Evolutionary conservation across 2,329 filamentous ascomycete species (phyloP), one percentile per base, ranked within the genome.

Genomic region (Colletotrichum sp.): DNA sequence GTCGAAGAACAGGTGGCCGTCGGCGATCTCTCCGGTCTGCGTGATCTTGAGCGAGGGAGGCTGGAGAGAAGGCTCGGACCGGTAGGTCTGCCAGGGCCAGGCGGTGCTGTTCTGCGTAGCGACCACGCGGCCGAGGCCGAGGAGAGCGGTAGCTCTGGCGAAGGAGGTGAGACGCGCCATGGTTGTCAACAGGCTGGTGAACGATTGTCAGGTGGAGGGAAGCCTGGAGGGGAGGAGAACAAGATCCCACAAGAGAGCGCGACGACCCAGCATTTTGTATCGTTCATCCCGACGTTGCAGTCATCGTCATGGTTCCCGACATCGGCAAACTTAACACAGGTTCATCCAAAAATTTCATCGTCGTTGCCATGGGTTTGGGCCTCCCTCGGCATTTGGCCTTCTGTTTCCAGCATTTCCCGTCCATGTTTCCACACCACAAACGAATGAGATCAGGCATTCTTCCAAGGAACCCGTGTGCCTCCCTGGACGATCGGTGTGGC

Each of bases 1-100:
- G 80, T 81, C 71, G 56, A 82, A 79, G 32, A 82, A 80, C 7
- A 82, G 60, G 8, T 82, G 80, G 1, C 81, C 81, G 7, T 81
- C 77, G 0, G 81, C 76, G 3, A 80, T 66, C 6, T 78, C 36
- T 3, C 77, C 78, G 6, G 65, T 70, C 66, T 70, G 71, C 3
- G 71, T 73, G 32, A 73, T 38, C 58, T 58, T 70, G 21, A 70
- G 43, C n/a, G 66, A 73, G 1, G 66, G 65, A 8, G 71, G 66
- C 66, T 73, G 71, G 21, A 73, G 56, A 8, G 71, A 21, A 3
- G 71, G 71, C 58, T 73, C 65, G 8, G 71, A 73, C 8, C 65
- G 71, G 71, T 73, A 73, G 21, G 71, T 73, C 58, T 73, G 66
- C 66, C 71, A 73, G 6, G 66, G 71, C 71, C 71, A 73, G 18